Evolutionary conservation across 169 alveolate genomes (phyloP).

Genomic region (Plasmodium vivax): DNA sequence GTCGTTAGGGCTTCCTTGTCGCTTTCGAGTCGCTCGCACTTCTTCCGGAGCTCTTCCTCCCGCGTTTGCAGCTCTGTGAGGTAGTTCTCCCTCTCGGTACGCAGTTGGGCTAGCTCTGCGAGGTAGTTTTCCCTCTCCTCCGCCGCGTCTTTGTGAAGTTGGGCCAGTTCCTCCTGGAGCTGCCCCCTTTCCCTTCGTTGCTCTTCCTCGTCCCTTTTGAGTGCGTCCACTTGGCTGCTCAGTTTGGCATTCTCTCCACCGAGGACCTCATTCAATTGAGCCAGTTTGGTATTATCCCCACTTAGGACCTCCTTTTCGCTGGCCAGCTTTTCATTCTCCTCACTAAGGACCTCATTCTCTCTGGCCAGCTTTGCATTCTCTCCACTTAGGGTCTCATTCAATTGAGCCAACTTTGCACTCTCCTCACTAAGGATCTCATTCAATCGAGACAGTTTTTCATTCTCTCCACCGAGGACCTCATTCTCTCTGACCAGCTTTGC

Average conservation of each 20-base stretch:
- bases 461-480: too few species aligned
- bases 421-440: too few species aligned
- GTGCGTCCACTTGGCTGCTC: neutral
- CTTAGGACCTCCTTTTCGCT: neutral
- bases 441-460: too few species aligned
- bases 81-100: too few species aligned
- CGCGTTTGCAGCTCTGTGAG: neutral
- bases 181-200: neutral
- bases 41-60: neutral
- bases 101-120: too few species aligned
- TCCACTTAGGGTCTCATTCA: neutral
- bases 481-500: too few species aligned
- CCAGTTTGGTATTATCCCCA: neutral
- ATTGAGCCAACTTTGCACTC: too few species aligned
- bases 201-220: neutral
- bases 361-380: neutral
- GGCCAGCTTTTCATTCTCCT: neutral
- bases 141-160: neutral
- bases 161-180: neutral
- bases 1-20: conserved; percentile 2
- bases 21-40: neutral
- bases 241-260: neutral
- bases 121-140: neutral
- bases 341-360: neutral
- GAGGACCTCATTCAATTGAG: neutral